phyloP scores from a whole-genome alignment of 768 basidiomycete species.

The Mrakia gelida region DNA sequence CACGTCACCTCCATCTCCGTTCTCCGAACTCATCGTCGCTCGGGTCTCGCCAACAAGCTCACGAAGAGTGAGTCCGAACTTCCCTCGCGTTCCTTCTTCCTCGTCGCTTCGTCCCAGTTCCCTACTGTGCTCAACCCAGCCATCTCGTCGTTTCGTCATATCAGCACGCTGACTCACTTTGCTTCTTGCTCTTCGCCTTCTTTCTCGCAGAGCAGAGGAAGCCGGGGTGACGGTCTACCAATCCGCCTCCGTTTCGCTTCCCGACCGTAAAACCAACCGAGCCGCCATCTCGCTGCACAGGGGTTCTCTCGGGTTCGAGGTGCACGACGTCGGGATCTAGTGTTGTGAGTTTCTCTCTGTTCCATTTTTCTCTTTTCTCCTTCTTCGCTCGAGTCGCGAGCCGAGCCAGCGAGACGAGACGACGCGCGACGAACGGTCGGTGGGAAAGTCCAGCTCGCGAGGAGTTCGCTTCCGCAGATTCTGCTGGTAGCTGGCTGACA shows the following conservation, averaged over 20 bases:
- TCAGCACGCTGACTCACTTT: no score
- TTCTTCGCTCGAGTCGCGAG: neutral
- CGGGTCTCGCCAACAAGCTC: constrained; percentile 87
- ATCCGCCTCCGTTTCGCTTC: constrained; percentile 79
- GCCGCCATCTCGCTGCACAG: constrained; percentile 83
- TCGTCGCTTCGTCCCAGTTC: no score
- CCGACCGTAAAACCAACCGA: constrained; percentile 91
- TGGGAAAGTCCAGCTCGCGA: no score
- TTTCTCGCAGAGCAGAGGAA: constrained; percentile 57
- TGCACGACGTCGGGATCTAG: constrained; percentile 75
- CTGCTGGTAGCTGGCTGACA: no score
- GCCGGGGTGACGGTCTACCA: constrained; percentile 86
- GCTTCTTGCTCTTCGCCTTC: no score
- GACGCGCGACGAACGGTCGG: no score
- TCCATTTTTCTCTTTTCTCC: neutral
- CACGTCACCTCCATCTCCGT: constrained; percentile 98
- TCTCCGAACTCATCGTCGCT: constrained; percentile 77
- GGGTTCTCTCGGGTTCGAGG: constrained; percentile 83
- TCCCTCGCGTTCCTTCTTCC: neutral
- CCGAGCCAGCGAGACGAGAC: neutral
- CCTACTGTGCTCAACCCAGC: no score
- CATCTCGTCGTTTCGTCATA: no score
- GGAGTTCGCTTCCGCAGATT: no score
- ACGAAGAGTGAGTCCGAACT: constrained; percentile 84
- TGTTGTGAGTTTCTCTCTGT: constrained; percentile 64